A percentile compares a stretch with the other conserved stretches of the same genome.
These are phyloP conservation scores for Leucocoprinus birnbaumii DNA, from an alignment of 768 basidiomycete genomes.

Conservation along the genomic window DNA sequence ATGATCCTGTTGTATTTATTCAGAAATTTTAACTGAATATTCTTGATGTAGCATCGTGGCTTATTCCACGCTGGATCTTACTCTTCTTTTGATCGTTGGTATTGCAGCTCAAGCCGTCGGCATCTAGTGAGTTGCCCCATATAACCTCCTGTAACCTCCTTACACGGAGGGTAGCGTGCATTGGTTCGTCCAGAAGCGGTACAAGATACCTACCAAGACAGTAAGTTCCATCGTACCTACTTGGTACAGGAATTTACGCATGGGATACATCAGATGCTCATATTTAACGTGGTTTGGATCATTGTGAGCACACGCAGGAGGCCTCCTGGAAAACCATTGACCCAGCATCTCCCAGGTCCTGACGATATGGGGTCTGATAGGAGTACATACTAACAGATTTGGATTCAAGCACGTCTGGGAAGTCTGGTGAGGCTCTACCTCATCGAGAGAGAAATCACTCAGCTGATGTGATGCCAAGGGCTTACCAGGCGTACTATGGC, in stretches of 20 bases:
- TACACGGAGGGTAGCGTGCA: slow-evolving; percentile 39
- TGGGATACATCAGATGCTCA: slow-evolving; percentile 51
- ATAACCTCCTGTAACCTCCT: neutral
- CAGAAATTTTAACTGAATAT: neutral
- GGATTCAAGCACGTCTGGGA: slow-evolving; percentile 87
- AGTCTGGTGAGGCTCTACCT: slow-evolving; percentile 46
- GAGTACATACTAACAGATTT: slow-evolving; percentile 70
- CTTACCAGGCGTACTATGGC: slow-evolving; percentile 69
- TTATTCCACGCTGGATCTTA: slow-evolving; percentile 72
- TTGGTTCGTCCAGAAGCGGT: slow-evolving; percentile 69
- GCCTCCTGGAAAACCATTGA: neutral
- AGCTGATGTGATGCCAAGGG: slow-evolving; percentile 32
- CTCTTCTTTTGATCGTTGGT: slow-evolving; percentile 63
- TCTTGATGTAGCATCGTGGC: slow-evolving; percentile 49
- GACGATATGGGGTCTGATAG: slow-evolving; percentile 73
- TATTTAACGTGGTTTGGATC: slow-evolving; percentile 73
- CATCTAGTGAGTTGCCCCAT: slow-evolving; percentile 51
- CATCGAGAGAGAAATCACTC: neutral
- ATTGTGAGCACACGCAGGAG: slow-evolving; percentile 35
- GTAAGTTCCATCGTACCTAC: slow-evolving; percentile 24
- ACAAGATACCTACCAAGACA: slow-evolving; percentile 59
- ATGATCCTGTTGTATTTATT: neutral
- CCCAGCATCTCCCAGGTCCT: slow-evolving; percentile 38
- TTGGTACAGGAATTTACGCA: neutral
- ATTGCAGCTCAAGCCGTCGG: slow-evolving; percentile 63